A percentile compares a stretch with the other conserved stretches of the same genome.
Evolutionary conservation across 176 grass and related monocot species (phyloP).

Genomic region (Phoenix roebelenii): DNA sequence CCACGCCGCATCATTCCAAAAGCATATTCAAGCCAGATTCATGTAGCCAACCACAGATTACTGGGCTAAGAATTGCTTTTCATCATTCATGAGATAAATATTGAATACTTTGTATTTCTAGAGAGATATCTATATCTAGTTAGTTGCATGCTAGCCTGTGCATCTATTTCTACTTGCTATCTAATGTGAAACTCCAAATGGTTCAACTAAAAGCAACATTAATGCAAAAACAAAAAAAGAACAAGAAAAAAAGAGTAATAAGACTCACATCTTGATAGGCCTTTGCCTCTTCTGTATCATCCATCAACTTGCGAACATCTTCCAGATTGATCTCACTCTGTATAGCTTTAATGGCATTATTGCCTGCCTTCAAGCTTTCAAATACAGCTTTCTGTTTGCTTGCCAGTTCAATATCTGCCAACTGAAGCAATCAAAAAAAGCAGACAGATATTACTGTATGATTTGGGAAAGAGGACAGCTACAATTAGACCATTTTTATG

Average conservation of each 20-base stretch:
- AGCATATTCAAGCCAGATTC: too few species aligned
- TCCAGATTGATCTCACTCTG: conserved; percentile 95
- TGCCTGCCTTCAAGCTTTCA: conserved; percentile 91
- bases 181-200: too few species aligned
- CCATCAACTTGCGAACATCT: conserved; percentile 98
- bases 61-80: too few species aligned
- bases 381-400: conserved; percentile 96
- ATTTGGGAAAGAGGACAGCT: not conserved
- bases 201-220: too few species aligned
- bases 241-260: conserved; percentile 8
- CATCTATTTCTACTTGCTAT: too few species aligned
- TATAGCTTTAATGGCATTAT: conserved; percentile 84
- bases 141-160: too few species aligned
- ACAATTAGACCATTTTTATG: not conserved
- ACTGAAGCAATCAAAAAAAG: conserved; percentile 39
- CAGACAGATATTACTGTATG: not conserved
- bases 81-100: too few species aligned
- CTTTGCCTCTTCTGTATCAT: conserved; percentile 91
- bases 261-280: conserved; percentile 94
- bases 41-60: too few species aligned
- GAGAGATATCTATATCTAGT: too few species aligned
- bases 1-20: too few species aligned
- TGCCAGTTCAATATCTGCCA: conserved; percentile 89
- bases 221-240: conserved; percentile 7
- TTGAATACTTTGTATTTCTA: too few species aligned